phyloP scores from a whole-genome alignment of 1,139 yeast genomes.

The Hemisphaericaspora subhashii region DNA sequence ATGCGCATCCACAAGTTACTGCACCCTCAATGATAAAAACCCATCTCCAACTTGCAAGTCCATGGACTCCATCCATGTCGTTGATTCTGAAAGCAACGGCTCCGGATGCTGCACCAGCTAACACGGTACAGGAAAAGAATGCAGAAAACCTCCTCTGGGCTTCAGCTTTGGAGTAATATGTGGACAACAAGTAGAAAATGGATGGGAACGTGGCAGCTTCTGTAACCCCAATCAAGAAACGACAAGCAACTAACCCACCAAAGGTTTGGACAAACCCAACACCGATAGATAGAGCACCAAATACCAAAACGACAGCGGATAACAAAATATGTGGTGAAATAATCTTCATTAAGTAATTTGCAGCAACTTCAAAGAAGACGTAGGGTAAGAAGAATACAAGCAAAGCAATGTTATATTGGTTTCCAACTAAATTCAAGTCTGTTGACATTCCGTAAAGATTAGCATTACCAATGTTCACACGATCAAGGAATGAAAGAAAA shows the following conservation, averaged over 20 bases:
- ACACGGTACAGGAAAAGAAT: conserved; percentile 53
- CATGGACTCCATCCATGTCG: conserved; percentile 38
- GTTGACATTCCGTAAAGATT: conserved; percentile 61
- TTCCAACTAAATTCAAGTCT: conserved; percentile 53
- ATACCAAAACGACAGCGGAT: conserved; percentile 52
- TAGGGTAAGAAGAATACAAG: conserved; percentile 76
- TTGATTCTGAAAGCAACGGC: conserved; percentile 44
- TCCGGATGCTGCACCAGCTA: conserved; percentile 45
- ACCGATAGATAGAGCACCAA: conserved; percentile 64
- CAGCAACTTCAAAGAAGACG: conserved; percentile 62
- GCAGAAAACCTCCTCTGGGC: conserved; percentile 68
- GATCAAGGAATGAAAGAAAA: conserved; percentile 66
- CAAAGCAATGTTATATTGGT: conserved; percentile 61
- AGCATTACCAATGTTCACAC: conserved; percentile 77
- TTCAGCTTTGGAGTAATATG: conserved; percentile 57
- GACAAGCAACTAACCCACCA: conserved; percentile 58
- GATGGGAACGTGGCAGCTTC: conserved; percentile 77
- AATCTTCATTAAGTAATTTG: conserved; percentile 61
- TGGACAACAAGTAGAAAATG: conserved; percentile 63
- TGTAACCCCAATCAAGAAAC: conserved; percentile 62
- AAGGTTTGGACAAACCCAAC: conserved; percentile 63
- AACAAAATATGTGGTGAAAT: conserved; percentile 69
- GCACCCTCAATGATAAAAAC: conserved; percentile 73
- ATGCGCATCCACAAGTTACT: conserved; percentile 59
- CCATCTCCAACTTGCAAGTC: conserved; percentile 67